Conservation (phyloP, 2,329 filamentous ascomycete species). For the Verticillium klebahnii region DNA sequence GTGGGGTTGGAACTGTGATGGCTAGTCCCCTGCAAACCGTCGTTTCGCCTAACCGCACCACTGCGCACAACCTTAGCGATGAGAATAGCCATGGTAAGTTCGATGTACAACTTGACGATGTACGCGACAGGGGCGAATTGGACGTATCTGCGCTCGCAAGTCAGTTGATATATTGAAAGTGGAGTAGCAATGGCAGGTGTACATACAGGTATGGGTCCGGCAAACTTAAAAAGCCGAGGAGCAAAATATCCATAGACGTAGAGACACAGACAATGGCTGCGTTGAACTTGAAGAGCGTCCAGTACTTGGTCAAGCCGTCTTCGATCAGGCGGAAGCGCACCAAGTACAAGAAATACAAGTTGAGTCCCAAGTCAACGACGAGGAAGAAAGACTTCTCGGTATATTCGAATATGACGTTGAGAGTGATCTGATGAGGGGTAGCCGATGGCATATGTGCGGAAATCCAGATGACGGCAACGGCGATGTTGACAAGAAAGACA, state of each 20-base stretch:
- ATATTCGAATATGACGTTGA: slow-evolving; percentile 46
- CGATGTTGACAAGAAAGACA: slow-evolving; percentile 41
- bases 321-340: slow-evolving; percentile 39
- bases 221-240: neutral
- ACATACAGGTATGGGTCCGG: slow-evolving; percentile 13
- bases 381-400: slow-evolving; percentile 43
- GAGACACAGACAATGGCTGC: slow-evolving; percentile 18
- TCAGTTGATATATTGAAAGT: neutral
- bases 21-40: too few species aligned
- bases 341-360: slow-evolving; percentile 39
- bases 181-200: neutral
- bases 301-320: slow-evolving; percentile 44
- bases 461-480: slow-evolving; percentile 47
- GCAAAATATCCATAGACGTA: slow-evolving; percentile 18
- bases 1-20: too few species aligned
- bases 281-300: slow-evolving; percentile 34
- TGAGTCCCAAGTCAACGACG: slow-evolving; percentile 38
- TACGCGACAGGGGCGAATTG: slow-evolving; percentile 47
- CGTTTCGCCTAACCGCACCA: too few species aligned
- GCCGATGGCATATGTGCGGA: slow-evolving; percentile 17
- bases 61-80: slow-evolving; percentile 32
- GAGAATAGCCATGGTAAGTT: slow-evolving; percentile 49
- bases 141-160: neutral
- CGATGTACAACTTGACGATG: slow-evolving; percentile 48
- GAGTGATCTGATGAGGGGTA: slow-evolving; percentile 33